Evolutionary conservation across 1,284 basidiomycete genomes (phyloP), one percentile per base, ranked within the genome.

Genomic region (Microbotryum lychnidis-dioicae): DNA sequence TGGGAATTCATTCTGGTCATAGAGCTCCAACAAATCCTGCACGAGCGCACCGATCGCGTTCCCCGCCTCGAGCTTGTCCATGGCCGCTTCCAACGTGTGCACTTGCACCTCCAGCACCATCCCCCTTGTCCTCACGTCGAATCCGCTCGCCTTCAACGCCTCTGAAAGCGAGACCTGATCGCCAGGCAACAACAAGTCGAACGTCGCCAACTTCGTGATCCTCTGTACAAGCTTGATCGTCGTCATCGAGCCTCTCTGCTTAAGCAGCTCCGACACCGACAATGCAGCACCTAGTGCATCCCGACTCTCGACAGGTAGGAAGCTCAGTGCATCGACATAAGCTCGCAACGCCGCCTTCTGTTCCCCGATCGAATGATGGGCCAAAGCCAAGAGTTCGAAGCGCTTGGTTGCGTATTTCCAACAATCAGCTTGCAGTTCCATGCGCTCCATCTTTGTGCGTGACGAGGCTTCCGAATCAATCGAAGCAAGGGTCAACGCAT

Each of bases 1-100:
- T 6, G 76, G 76, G 31, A 64, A 71, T 5, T 58, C 50, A 5
- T 65, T 56, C 3, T 52, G 61, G 2, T 51, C 60, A 61, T 77
- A 77, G 0, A 73, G 14, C 1, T 33, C 44, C 14, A 75, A 61
- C 3, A 73, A 46, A n/a, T 31, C 54, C 2, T 47, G 46, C 20
- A 64, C 20, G 25, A 69, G 10, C 2, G 54, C 58, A 14, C 37
- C 20, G 4, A 56, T 20, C 10, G 57, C 60, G 6, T 20, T 31
- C 2, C 51, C 49, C 7, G 57, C 59, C n/a, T 64, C 58, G 6
- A 37, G 18, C 45, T 49, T 50, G 20, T 67, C 67, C n/a, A 57
- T 9, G 6, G 42, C 20, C 20, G 57, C 16, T 23, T 62, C 59
- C 21, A 69, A 52, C 5, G 58, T 37, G 4, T 27, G 21, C 7